Conservation (phyloP, 768 basidiomycete species). For the Pleurotus platypus region DNA sequence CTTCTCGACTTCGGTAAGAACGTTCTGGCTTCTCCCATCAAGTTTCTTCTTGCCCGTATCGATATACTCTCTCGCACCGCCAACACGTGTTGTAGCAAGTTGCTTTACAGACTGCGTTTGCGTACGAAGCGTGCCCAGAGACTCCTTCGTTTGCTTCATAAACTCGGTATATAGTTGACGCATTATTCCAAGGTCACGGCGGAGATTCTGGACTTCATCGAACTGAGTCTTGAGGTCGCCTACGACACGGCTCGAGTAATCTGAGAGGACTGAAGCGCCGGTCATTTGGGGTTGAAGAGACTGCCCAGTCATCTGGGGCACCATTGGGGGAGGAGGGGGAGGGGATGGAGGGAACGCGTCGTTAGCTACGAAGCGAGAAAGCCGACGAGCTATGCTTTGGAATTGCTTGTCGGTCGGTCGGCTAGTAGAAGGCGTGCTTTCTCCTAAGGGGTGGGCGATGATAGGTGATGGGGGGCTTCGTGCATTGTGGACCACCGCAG, state of each 20-base stretch:
- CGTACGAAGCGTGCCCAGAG: constrained; percentile 68
- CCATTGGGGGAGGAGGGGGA: constrained; percentile 31
- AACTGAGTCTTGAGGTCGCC: constrained; percentile 87
- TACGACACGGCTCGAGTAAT: constrained; percentile 72
- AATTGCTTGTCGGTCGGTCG: constrained; percentile 79
- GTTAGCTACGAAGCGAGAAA: constrained; percentile 68
- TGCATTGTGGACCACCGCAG: constrained; percentile 50
- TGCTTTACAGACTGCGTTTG: constrained; percentile 89
- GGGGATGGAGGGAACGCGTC: constrained; percentile 16
- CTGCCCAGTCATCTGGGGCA: constrained; percentile 66
- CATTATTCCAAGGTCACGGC: constrained; percentile 91
- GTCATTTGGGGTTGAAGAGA: constrained; percentile 71
- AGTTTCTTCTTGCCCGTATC: constrained; percentile 90
- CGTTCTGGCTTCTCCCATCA: constrained; percentile 85
- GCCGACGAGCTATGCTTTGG: constrained; percentile 64
- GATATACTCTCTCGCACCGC: constrained; percentile 84
- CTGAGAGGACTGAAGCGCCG: constrained; percentile 69
- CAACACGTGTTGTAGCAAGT: constrained; percentile 76
- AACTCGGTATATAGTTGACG: constrained; percentile 94
- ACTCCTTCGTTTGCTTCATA: constrained; percentile 86
- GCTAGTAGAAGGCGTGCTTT: constrained; percentile 59
- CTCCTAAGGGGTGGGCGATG: constrained; percentile 52
- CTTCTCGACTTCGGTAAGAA: constrained; percentile 90
- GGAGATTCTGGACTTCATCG: constrained; percentile 91
- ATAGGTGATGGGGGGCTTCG: constrained; percentile 49